These are phyloP conservation scores for Xylaria longipes DNA, from an alignment of 495 filamentous ascomycete genomes.

Conservation along the genomic window DNA sequence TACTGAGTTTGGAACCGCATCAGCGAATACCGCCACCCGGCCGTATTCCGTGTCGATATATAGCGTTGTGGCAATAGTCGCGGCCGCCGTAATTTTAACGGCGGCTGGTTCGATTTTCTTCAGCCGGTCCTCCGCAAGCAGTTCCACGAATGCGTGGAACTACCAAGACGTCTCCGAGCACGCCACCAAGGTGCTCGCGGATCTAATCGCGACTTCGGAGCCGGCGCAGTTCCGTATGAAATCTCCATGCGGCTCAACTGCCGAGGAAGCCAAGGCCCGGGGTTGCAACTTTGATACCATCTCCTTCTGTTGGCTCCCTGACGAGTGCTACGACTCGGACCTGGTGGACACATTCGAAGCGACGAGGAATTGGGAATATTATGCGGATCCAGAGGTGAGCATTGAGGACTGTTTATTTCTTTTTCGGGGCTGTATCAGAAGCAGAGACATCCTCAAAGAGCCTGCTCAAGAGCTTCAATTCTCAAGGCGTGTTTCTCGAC, in stretches of 20 bases:
- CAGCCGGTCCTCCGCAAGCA: not conserved
- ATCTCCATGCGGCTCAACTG: constrained; percentile 31
- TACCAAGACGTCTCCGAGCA: constrained; percentile 12
- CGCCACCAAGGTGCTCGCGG: not conserved
- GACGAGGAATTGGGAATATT: constrained; percentile 27
- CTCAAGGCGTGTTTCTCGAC: too few relatives aligned
- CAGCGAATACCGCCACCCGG: not conserved
- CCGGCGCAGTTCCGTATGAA: constrained; percentile 14
- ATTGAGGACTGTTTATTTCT: not conserved
- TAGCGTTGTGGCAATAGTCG: constrained; percentile 1
- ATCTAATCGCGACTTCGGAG: not conserved
- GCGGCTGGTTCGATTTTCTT: constrained; percentile 1
- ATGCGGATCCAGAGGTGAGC: constrained; percentile 13
- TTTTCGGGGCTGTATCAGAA: not conserved
- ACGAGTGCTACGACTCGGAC: constrained; percentile 38
- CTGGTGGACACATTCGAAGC: constrained; percentile 24
- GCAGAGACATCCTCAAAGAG: not conserved
- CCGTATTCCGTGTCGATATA: not conserved
- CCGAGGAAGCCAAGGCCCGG: constrained; percentile 31
- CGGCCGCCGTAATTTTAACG: not conserved
- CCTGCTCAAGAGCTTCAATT: not conserved
- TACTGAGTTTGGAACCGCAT: not conserved
- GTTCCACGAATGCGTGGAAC: not conserved
- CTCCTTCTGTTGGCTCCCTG: constrained; percentile 38
- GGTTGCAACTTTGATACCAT: constrained; percentile 41